Base-by-base conservation (phyloP, 2,329 filamentous ascomycete genomes). In the Calycina marina region DNA sequence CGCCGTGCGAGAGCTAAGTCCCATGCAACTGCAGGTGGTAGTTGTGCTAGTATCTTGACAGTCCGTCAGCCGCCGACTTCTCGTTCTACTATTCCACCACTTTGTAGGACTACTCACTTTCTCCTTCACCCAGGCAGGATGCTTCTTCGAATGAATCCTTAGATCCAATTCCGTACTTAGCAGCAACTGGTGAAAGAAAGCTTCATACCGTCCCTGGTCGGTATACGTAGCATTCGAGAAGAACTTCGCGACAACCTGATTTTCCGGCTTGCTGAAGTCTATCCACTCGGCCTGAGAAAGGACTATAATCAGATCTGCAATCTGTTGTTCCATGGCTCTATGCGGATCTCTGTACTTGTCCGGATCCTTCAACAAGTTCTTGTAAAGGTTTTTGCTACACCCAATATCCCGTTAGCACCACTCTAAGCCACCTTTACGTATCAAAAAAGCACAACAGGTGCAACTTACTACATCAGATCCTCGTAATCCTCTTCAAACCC, bases 181-280 rank as follows among this genome's bases (percentile, higher is more conserved):
- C 3, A 85, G 61, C n/a, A 85, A 57, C 53, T 85, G 79, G 50
- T 82, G 77, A 51, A 81, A 83, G 56, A 85, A 84, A 15, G 64
- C 65, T 37, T 68, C 65, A 44, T 77, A 78, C 16, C 36, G 36
- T 17, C 46, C 46, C 28, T 65, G 59, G 42, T 76, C 73, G 12
- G 61, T 58, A 20, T 64, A 60, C 35, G 63, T 60, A 9, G 64
- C 63, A 43, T 77, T 69, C 40, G 75, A 74, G 38, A 84, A 77
- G 54, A 77, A 83, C 33, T 74, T 72, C 3, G 79, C 79, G 14
- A 77, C 70, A 14, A 83, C 73, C 47, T 85, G 79, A 45, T 83
- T 81, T 46, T 69, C 69, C 4, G 68, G 67, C 20, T 64, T 60
- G 16, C 75, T 77, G 44, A 83, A 81, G 52, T 85, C 77, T 41